A percentile compares a stretch with the other conserved stretches of the same genome.
phyloP scores from a whole-genome alignment of 768 basidiomycete genomes.

The Trametes sanguinea region DNA sequence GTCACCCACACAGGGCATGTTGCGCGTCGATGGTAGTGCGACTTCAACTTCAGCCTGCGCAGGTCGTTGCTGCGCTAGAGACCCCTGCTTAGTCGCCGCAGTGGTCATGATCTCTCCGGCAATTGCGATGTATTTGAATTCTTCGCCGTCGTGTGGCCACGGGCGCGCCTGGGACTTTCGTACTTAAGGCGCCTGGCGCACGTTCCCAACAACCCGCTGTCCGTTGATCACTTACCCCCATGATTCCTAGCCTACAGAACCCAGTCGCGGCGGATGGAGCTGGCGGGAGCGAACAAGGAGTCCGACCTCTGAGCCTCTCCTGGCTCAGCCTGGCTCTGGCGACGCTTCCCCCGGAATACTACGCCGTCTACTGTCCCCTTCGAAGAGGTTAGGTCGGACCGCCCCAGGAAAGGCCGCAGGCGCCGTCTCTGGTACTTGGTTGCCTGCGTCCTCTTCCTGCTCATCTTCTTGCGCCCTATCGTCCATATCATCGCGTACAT shows the following conservation, averaged over 20 bases:
- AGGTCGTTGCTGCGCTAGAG: no score
- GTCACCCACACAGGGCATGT: no score
- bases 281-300: slow-evolving; percentile 3
- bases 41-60: no score
- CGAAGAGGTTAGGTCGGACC: background rate
- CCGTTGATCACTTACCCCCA: background rate
- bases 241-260: slow-evolving; percentile 15
- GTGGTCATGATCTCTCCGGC: no score
- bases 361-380: slow-evolving; percentile 6
- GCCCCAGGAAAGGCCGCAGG: slow-evolving; percentile 14
- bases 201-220: background rate
- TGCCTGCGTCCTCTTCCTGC: slow-evolving; percentile 6
- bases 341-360: slow-evolving; percentile 3
- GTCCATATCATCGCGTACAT: background rate
- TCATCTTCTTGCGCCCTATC: slow-evolving; percentile 8
- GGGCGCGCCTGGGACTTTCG: background rate
- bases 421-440: slow-evolving; percentile 21
- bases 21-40: no score
- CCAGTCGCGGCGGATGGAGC: background rate
- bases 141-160: no score
- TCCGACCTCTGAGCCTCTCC: background rate
- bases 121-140: no score
- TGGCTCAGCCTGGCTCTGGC: background rate
- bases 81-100: no score
- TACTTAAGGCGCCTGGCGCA: background rate